Conservation (phyloP, 1,284 basidiomycete species). For the Boletus sp. region DNA sequence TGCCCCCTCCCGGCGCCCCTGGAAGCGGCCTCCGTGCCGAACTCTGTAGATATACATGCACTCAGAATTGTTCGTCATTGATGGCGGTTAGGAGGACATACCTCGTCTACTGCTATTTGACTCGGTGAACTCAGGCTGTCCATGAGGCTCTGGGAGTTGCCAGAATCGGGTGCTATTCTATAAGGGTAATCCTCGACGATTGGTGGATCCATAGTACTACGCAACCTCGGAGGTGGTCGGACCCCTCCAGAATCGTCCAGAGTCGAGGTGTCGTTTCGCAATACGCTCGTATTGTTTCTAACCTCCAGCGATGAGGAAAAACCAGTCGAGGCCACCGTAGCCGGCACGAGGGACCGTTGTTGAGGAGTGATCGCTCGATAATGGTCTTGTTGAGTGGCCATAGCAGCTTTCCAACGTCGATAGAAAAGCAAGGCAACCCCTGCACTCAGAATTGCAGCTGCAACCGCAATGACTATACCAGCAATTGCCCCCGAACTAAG, state of each 20-base stretch:
- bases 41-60: neutral
- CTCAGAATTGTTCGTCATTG: neutral
- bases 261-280: slow-evolving; percentile 13
- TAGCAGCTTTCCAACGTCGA: slow-evolving; percentile 34
- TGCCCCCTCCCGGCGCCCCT: slow-evolving; percentile 28
- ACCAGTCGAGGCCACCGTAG: slow-evolving; percentile 10
- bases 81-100: slow-evolving; percentile 9
- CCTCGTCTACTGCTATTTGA: slow-evolving; percentile 25
- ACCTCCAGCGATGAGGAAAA: slow-evolving; percentile 29
- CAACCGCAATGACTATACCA: slow-evolving; percentile 28
- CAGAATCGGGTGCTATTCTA: slow-evolving; percentile 4
- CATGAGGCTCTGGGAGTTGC: slow-evolving; percentile 18
- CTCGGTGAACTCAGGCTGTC: slow-evolving; percentile 10
- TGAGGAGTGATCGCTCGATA: slow-evolving; percentile 21
- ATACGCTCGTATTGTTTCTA: slow-evolving; percentile 16
- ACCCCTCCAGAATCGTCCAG: slow-evolving; percentile 6
- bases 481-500: slow-evolving; percentile 34
- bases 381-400: slow-evolving; percentile 19
- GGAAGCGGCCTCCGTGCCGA: slow-evolving; percentile 31
- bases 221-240: slow-evolving; percentile 18
- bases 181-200: too few relatives aligned
- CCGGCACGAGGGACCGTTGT: slow-evolving; percentile 3
- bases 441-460: slow-evolving; percentile 21
- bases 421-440: slow-evolving; percentile 33
- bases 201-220: too few relatives aligned